phyloP scores from a whole-genome alignment of 2,329 filamentous ascomycete genomes.

The Ciborinia camelliae region DNA sequence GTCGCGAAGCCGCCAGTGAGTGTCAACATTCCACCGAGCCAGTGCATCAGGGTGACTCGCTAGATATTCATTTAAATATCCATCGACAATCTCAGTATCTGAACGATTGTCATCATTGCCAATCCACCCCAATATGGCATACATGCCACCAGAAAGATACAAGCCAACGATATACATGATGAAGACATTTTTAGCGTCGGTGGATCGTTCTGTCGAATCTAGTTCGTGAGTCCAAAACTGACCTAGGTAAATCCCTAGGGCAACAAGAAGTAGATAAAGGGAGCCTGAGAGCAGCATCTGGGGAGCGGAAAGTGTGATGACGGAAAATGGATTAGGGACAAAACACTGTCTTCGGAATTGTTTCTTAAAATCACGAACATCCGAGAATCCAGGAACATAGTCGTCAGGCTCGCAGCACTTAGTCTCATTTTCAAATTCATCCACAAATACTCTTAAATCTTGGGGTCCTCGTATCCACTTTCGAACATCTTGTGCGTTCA shows the following conservation, averaged over 20 bases:
- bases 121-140: background rate
- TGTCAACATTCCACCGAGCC: background rate
- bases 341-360: background rate
- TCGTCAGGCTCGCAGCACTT: background rate
- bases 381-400: background rate
- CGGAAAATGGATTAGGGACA: background rate
- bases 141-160: background rate
- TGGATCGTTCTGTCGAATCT: background rate
- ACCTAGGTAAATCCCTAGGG: background rate
- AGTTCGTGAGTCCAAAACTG: background rate
- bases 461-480: background rate
- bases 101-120: background rate
- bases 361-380: background rate
- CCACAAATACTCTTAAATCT: too few species aligned
- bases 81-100: background rate
- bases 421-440: too few species aligned
- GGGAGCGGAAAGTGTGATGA: background rate
- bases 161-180: background rate
- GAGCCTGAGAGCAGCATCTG: background rate
- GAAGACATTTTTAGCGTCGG: slow-evolving; percentile 6
- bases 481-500: slow-evolving; percentile 1
- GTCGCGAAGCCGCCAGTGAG: background rate
- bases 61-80: background rate
- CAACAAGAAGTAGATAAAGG: background rate
- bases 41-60: background rate